Conservation (phyloP, 140 eudicot genomes). For the Flaveria floridana region DNA sequence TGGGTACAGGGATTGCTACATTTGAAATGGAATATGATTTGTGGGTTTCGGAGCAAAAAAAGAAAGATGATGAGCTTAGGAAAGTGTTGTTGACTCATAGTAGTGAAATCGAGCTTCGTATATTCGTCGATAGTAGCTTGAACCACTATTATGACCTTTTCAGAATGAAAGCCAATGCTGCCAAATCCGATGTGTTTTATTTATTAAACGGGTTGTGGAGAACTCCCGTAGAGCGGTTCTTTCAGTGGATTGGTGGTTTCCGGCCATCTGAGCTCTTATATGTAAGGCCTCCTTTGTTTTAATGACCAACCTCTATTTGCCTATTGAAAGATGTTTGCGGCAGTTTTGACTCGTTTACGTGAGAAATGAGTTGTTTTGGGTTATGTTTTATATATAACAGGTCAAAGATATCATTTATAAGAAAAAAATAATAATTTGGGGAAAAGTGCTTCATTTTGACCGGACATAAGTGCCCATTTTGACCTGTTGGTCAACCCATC, state of each 20-base stretch:
- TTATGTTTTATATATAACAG: not conserved
- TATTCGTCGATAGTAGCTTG: slow-evolving; percentile 47
- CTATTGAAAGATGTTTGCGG: not conserved
- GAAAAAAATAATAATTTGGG: no score
- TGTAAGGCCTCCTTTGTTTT: slow-evolving; percentile 33
- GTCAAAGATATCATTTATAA: not conserved
- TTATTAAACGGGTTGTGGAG: slow-evolving; percentile 64
- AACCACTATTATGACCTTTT: slow-evolving; percentile 56
- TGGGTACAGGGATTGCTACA: slow-evolving; percentile 44
- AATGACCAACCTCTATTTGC: not conserved
- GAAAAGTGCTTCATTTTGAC: not conserved
- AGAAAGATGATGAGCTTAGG: slow-evolving; percentile 48
- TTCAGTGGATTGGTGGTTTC: slow-evolving; percentile 76
- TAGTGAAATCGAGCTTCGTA: slow-evolving; percentile 45
- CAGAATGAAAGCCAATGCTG: slow-evolving; percentile 59
- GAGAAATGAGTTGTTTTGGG: not conserved
- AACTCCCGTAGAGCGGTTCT: slow-evolving; percentile 61
- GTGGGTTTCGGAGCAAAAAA: slow-evolving; percentile 56
- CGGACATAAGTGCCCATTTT: not conserved
- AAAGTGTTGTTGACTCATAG: slow-evolving; percentile 49
- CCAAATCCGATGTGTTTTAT: slow-evolving; percentile 61
- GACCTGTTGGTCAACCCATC: not conserved
- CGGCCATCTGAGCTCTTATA: slow-evolving; percentile 61
- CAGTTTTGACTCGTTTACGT: not conserved
- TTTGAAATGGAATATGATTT: slow-evolving; percentile 56